phyloP scores from a whole-genome alignment of 2,329 filamentous ascomycete genomes.

The Rhinocladiella mackenziei region DNA sequence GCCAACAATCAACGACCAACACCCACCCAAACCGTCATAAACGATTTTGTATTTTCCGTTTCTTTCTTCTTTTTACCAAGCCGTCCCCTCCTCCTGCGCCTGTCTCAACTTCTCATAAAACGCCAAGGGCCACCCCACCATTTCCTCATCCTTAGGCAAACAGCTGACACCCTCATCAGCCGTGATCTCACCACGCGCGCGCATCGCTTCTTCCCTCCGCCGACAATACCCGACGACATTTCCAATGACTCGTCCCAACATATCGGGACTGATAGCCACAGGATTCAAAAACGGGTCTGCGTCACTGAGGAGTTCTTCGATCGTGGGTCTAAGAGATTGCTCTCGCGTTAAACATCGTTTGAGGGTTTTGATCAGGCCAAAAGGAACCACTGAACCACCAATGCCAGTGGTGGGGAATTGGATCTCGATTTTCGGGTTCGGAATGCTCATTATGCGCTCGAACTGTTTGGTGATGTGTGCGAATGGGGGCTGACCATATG shows the following conservation, averaged over 20 bases:
- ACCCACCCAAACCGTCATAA: no score
- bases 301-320: conserved; percentile 54
- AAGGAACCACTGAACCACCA: conserved; percentile 50
- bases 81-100: conserved; percentile 41
- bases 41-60: no score
- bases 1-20: no score
- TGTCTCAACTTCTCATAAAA: conserved; percentile 48
- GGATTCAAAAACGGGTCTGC: conserved; percentile 57
- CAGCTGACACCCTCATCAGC: conserved; percentile 35
- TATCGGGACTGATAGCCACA: conserved; percentile 53
- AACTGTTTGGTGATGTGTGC: conserved; percentile 86
- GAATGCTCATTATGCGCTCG: conserved; percentile 63
- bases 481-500: conserved; percentile 94
- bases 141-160: conserved; percentile 55
- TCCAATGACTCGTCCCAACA: conserved; percentile 56
- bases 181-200: conserved; percentile 22
- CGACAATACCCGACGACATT: conserved; percentile 59
- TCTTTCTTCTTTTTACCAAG: conserved; percentile 26
- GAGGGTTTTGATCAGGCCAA: conserved; percentile 53
- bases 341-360: conserved; percentile 58
- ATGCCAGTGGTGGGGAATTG: conserved; percentile 45
- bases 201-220: conserved; percentile 27
- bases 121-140: conserved; percentile 46
- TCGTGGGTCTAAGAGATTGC: conserved; percentile 53
- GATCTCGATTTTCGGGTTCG: conserved; percentile 48